Evolutionary conservation across 2,329 filamentous ascomycete genomes (phyloP).

Genomic region (Pseudogymnoascus sp.): DNA sequence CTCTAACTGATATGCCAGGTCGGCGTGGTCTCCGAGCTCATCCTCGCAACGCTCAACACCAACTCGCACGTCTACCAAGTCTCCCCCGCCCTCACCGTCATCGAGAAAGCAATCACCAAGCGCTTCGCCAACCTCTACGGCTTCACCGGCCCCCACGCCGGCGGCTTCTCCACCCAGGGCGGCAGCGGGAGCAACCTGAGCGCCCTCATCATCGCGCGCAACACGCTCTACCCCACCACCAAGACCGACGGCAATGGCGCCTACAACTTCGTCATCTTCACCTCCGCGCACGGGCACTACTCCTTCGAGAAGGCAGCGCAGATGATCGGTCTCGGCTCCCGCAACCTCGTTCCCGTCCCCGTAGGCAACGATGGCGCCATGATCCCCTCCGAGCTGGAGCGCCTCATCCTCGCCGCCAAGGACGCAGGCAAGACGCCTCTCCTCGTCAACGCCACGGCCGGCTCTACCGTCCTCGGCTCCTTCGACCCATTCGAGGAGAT

Average conservation of each 20-base stretch:
- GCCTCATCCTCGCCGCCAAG: conserved; percentile 53
- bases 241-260: conserved; percentile 63
- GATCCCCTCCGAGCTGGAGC: conserved; percentile 56
- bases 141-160: conserved; percentile 57
- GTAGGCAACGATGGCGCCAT: conserved; percentile 69
- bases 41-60: conserved; percentile 82
- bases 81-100: conserved; percentile 75
- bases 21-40: conserved; percentile 74
- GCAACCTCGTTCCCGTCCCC: conserved; percentile 64
- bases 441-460: conserved; percentile 92
- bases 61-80: conserved; percentile 67
- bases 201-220: conserved; percentile 79
- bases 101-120: conserved; percentile 76
- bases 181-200: conserved; percentile 79
- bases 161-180: conserved; percentile 66
- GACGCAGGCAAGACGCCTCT: conserved; percentile 69
- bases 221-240: conserved; percentile 71
- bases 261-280: conserved; percentile 72
- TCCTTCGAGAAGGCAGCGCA: conserved; percentile 92
- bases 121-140: conserved; percentile 71
- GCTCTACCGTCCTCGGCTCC: conserved; percentile 85
- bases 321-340: conserved; percentile 73
- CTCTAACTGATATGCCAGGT: conserved; percentile 39
- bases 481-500: conserved; percentile 74
- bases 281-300: conserved; percentile 85